Conservation (phyloP, 2,329 filamentous ascomycete species). For the Cadophora gregata region DNA sequence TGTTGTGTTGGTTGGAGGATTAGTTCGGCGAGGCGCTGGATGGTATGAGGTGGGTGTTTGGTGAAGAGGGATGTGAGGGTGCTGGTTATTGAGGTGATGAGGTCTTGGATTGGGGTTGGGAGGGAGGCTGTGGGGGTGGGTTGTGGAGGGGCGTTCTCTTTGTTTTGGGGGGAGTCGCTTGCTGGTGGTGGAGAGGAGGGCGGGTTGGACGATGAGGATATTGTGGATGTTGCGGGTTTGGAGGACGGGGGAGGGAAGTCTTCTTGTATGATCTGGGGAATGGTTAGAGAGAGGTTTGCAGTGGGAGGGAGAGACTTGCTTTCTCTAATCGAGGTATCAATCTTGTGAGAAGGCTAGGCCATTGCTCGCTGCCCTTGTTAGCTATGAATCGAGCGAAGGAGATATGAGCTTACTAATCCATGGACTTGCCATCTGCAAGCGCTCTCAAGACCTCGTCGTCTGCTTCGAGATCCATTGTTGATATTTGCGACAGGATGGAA, state of each 20-base stretch:
- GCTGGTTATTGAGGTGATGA: conserved; percentile 64
- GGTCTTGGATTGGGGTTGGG: conserved; percentile 66
- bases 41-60: conserved; percentile 82
- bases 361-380: conserved; percentile 45
- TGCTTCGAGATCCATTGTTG: conserved; percentile 61
- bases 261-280: conserved; percentile 58
- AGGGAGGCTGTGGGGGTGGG: conserved; percentile 54
- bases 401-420: conserved; percentile 58
- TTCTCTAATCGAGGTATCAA: conserved; percentile 48
- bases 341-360: conserved; percentile 48
- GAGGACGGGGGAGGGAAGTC: conserved; percentile 50
- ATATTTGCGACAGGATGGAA: conserved; percentile 38
- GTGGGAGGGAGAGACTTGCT: conserved; percentile 47
- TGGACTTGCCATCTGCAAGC: conserved; percentile 57
- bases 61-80: conserved; percentile 72
- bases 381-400: conserved; percentile 20
- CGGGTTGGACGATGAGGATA: conserved; percentile 61
- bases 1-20: conserved; percentile 76
- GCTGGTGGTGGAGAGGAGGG: conserved; percentile 44
- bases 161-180: conserved; percentile 54
- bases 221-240: conserved; percentile 46
- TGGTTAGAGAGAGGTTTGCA: conserved; percentile 50
- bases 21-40: conserved; percentile 90
- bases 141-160: conserved; percentile 64
- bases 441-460: conserved; percentile 50